Percentiles rank a stretch among this genome's conserved stretches.
These are phyloP conservation scores for Cadophora sp. DNA, from an alignment of 2,329 filamentous ascomycete species.

Conservation along the genomic window DNA sequence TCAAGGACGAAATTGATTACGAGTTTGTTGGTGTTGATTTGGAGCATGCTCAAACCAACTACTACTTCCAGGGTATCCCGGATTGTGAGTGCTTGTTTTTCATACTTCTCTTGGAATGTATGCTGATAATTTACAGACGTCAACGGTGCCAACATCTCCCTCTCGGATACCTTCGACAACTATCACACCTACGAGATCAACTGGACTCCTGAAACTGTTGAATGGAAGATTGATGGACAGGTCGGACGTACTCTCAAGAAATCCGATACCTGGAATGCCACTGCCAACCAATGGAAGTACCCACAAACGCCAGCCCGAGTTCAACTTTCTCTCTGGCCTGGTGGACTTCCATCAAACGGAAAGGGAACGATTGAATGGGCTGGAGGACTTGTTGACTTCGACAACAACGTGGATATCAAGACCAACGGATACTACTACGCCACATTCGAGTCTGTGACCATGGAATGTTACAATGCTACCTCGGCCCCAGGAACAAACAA, in stretches of 20 bases:
- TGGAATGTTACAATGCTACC: conserved; percentile 80
- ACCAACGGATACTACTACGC: conserved; percentile 89
- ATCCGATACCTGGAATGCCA: conserved; percentile 84
- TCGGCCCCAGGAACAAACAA: conserved; percentile 70
- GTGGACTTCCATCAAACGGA: conserved; percentile 78
- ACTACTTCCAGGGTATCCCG: conserved; percentile 93
- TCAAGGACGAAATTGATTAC: conserved; percentile 98
- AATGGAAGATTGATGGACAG: conserved; percentile 86
- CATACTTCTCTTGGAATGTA: conserved; percentile 31
- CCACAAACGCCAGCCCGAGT: conserved; percentile 92
- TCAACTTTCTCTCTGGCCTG: conserved; percentile 96
- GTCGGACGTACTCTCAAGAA: conserved; percentile 77
- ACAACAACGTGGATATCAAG: conserved; percentile 75
- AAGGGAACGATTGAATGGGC: conserved; percentile 91
- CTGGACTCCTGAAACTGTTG: conserved; percentile 87
- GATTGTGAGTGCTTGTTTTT: conserved; percentile 70
- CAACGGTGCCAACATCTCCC: conserved; percentile 75
- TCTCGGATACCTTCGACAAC: conserved; percentile 75
- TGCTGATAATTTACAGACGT: conserved; percentile 60
- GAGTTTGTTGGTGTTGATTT: conserved; percentile 90
- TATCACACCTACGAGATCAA: conserved; percentile 92
- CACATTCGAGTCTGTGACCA: conserved; percentile 75
- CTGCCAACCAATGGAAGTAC: conserved; percentile 81
- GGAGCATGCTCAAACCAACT: conserved; percentile 86
- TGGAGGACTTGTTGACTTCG: conserved; percentile 89